Evolutionary conservation across 164 flowering plant species (phyloP), one percentile per base, ranked within the genome.

Genomic region (Vitis labrusca): DNA sequence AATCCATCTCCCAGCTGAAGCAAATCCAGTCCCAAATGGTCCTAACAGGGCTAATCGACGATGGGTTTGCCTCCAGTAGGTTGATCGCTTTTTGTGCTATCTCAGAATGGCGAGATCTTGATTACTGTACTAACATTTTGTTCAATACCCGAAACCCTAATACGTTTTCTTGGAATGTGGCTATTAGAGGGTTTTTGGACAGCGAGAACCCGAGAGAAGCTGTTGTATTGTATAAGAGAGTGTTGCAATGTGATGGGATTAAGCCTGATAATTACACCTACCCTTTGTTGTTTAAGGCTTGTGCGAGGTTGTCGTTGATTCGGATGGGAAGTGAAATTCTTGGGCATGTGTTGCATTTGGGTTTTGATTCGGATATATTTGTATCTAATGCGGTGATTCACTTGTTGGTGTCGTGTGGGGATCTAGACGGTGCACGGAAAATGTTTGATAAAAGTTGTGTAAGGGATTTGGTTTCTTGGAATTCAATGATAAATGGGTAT

Each of bases 381-480:
- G 87, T 82, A 44, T 72, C 71, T 23, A 88, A 88, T 76, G 85
- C 85, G 15, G 27, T 78, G 55, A 78, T 85, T 53, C 80, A 80
- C 65, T 55, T 91, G 74, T 54, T 82, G 62, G 88, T 73, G 10
- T 76, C 78, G 1, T 78, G 84, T 50, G 86, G 90, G 8, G 84
- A 77, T 12, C 29, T 86, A 15, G 79, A 68, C 19, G 71, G 14
- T 52, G 97, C 91, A 15, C 75, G 65, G 9, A 63, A 74, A 55
- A 69, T 87, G 84, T 91, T 91, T 64, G 89, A 84, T 67, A 79
- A 74, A 80, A 78, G 86, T 79, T 48, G 50, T 72, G 83, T 79
- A 29, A 83, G 88, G 63, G 88, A 91, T 71, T 79, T 91, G 80
- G 91, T 91, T 60, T 80, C 89, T 49, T 91, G 93, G 91, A 91